Base-by-base conservation (phyloP, 2,329 filamentous ascomycete genomes). In the Aspergillus pseudoglaucus region DNA sequence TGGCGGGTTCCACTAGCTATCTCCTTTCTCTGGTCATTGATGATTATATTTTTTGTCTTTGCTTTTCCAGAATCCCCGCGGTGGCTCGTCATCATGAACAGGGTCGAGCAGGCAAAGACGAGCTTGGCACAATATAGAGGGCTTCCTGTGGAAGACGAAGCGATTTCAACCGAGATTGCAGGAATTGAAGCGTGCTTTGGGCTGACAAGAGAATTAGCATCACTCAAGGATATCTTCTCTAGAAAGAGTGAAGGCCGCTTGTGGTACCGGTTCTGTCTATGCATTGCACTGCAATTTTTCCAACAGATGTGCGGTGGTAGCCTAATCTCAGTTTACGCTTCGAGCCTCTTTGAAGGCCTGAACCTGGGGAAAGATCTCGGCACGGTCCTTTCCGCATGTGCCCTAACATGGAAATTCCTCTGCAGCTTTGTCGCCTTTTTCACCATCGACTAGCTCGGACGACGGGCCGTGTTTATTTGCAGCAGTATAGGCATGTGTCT, bases 1-100 rank as follows among this genome's bases (percentile, higher is more conserved):
- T 80, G 77, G 77, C 69, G 77, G 17, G 73, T 78, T 44, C 77
- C 78, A 0, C 73, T 80, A 39, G 75, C 73, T 3, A 74, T 81
- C 52, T 78, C 81, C 52, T 75, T 79, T 47, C 45, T 77, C 10
- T 74, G 79, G 43, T 75, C 76, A 0, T 46, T 80, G 4, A 63
- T 79, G 38, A 75, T 80, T 20, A 60, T 75, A 32, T 49, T 53
- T 20, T 64, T 71, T 17, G 69, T 78, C 20, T 64, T 75, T 27
- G 61, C 68, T 3, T 63, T 80, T 3, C 78, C 78, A 3, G 79
- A 82, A 53, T 79, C 76, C 2, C 58, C 58, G 2, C 54, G 58
- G 2, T 60, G 57, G 57, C 47, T 60, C 2, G 52, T 58, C 17
- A 47, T 47, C n/a, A 51, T 55, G 35, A 49, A 49, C 45, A 54